Base-by-base conservation (phyloP, 331 rosid species). In the Dryas integrifolia region DNA sequence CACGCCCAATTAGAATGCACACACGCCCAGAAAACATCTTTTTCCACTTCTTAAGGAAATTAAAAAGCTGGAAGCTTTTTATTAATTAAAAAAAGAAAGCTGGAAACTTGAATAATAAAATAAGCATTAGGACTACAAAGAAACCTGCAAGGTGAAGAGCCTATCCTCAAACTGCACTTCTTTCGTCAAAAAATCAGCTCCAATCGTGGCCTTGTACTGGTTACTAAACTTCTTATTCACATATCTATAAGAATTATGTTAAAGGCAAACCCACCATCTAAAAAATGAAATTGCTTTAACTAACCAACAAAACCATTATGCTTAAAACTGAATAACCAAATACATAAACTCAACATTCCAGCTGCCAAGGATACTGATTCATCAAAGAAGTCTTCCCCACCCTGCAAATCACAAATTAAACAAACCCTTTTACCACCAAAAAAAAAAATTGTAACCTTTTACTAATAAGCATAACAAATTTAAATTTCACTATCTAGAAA, bases 311-410 rank as follows among this genome's bases (percentile, higher is more conserved):
- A 57, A 21, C 14, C 57, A n/a, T 24, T 0, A 35, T 7, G 5
- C n/a, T 14, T 46, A 45, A 51, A 16, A 65, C 14, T 4, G 35
- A 73, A 21, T 10, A 65, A 59, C 52, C 16, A 60, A 60, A 30
- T 13, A 55, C 24, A 9, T 6, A 40, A 53, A 55, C 9, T 48
- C 44, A 48, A 44, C 4, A 45, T 18, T 47, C 24, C 9, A 72
- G 49, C 51, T 70, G 45, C 44, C 43, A 77, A 85, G 98, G 97
- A 94, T 94, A 95, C 97, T 95, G 99, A 77, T 95, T 95, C 99
- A 95, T 95, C 96, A 95, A 86, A 68, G 97, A 95, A 58, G 99
- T 95, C 96, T 95, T 95, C 82, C 99, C 99, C 41, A 95, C 99
- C 90, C 99, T 95, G 96, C 85, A 85, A 71, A 78, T 26, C 69